Evolutionary conservation across 345 rosid species (phyloP).

Genomic region (Moricandia arvensis): DNA sequence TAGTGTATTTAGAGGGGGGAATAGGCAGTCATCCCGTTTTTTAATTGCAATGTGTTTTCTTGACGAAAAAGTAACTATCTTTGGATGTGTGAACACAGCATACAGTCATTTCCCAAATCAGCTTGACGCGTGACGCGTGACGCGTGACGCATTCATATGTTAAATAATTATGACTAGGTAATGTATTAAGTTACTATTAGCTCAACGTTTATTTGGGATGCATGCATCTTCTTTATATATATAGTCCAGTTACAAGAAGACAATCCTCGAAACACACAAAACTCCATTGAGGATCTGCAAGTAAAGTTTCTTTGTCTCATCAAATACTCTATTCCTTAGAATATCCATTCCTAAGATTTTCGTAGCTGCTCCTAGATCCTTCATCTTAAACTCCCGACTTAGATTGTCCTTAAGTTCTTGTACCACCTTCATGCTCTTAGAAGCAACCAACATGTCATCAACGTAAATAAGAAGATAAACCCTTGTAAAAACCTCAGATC

Average conservation of each 20-base stretch:
- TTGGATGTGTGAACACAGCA: slow-evolving; percentile 13
- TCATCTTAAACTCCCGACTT: no score
- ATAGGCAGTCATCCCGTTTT: no score
- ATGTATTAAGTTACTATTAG: slow-evolving; percentile 18
- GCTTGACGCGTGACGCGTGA: slow-evolving; percentile 28
- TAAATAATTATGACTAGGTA: slow-evolving; percentile 7
- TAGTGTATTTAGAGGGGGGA: no score
- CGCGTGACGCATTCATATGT: no score
- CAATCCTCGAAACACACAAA: slow-evolving; percentile 12
- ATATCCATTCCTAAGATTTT: no score
- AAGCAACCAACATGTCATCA: no score
- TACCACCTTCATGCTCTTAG: no score
- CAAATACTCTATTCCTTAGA: no score
- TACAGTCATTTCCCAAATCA: slow-evolving; percentile 13
- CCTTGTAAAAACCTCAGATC: no score
- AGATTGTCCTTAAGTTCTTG: no score
- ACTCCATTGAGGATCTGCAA: not conserved
- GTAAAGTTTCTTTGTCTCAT: not conserved
- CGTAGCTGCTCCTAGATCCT: no score
- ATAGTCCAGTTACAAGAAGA: slow-evolving; percentile 23
- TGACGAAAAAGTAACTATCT: not conserved
- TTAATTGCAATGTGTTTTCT: slow-evolving; percentile 4
- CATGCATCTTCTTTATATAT: slow-evolving; percentile 24
- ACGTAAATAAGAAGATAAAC: no score
- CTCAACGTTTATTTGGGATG: not conserved